These are phyloP conservation scores for Leptodermis oblonga DNA, from an alignment of 257 asterid genomes.

Conservation along the genomic window DNA sequence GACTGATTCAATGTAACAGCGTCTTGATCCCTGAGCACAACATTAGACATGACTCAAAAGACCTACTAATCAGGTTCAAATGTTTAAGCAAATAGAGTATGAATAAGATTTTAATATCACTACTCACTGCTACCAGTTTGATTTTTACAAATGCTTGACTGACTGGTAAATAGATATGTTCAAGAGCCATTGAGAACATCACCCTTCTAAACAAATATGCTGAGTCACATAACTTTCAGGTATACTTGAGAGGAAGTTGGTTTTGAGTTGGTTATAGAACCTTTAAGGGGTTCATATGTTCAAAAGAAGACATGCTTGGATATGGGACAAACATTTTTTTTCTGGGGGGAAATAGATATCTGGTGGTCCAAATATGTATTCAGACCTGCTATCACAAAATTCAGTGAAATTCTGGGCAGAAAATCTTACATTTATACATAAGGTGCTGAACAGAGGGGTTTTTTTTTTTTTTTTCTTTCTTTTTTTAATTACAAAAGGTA, in stretches of 20 bases:
- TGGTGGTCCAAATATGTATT: not conserved
- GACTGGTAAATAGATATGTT: not conserved
- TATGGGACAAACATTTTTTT: too few species aligned
- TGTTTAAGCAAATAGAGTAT: not conserved
- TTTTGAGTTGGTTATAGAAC: too few species aligned
- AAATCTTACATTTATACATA: not conserved
- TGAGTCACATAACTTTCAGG: not conserved
- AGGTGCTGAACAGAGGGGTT: not conserved
- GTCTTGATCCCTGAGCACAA: conserved; percentile 64
- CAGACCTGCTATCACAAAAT: not conserved
- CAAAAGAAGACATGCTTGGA: not conserved
- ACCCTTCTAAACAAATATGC: not conserved
- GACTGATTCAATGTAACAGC: conserved; percentile 61
- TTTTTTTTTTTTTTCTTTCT: too few species aligned
- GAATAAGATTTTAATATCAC: not conserved
- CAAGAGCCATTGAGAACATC: not conserved
- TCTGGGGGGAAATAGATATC: too few species aligned
- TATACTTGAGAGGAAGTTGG: too few species aligned
- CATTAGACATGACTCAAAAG: conserved; percentile 11
- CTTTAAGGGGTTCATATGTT: not conserved
- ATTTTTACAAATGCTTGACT: not conserved
- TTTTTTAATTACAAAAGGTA: too few species aligned
- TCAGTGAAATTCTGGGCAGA: not conserved
- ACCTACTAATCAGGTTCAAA: conserved; percentile 7
- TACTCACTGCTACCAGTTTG: not conserved